Evolutionary conservation across 192 early-diverging fungal genomes (phyloP).

Genomic region (Coemansia sp.): DNA sequence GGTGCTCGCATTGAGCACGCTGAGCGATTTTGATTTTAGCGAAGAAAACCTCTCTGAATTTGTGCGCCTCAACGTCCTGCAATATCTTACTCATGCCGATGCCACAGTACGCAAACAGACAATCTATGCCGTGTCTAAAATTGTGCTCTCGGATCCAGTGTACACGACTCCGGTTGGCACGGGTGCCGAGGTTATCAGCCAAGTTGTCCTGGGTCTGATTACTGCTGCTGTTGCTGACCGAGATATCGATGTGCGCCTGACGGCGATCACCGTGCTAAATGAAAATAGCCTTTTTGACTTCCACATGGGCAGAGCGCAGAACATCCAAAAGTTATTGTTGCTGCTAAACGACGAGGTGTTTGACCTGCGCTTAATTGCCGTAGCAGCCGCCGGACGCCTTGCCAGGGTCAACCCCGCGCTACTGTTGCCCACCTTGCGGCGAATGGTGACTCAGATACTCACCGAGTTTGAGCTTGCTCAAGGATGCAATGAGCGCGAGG

Average conservation of each 20-base stretch:
- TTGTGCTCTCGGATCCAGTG: conserved; percentile 82
- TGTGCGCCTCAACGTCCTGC: conserved; percentile 80
- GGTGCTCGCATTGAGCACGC: conserved; percentile 80
- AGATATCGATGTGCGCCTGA: conserved; percentile 31
- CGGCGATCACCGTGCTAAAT: conserved; percentile 43
- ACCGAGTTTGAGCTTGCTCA: conserved; percentile 90
- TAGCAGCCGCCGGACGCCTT: conserved; percentile 84
- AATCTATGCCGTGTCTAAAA: conserved; percentile 69
- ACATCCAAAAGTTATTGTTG: conserved; percentile 85
- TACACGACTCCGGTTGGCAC: conserved; percentile 73
- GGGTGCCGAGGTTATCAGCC: conserved; percentile 80
- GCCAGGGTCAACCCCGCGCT: conserved; percentile 92
- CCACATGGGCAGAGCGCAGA: conserved; percentile 88
- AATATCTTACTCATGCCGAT: conserved; percentile 79
- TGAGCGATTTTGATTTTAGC: conserved; percentile 86
- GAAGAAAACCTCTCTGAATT: conserved; percentile 85
- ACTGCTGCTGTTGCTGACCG: conserved; percentile 85
- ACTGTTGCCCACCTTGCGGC: conserved; percentile 90
- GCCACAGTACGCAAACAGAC: conserved; percentile 79
- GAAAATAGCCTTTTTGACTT: conserved; percentile 78
- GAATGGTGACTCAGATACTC: conserved; percentile 85
- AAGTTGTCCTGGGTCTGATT: conserved; percentile 84
- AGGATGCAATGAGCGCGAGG: conserved; percentile 50
- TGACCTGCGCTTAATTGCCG: conserved; percentile 79
- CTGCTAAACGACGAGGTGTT: conserved; percentile 94